Percentiles rank a stretch among this genome's conserved stretches.
These are phyloP conservation scores for Penicillium fimorum DNA, from an alignment of 495 filamentous ascomycete species.

Conservation along the genomic window DNA sequence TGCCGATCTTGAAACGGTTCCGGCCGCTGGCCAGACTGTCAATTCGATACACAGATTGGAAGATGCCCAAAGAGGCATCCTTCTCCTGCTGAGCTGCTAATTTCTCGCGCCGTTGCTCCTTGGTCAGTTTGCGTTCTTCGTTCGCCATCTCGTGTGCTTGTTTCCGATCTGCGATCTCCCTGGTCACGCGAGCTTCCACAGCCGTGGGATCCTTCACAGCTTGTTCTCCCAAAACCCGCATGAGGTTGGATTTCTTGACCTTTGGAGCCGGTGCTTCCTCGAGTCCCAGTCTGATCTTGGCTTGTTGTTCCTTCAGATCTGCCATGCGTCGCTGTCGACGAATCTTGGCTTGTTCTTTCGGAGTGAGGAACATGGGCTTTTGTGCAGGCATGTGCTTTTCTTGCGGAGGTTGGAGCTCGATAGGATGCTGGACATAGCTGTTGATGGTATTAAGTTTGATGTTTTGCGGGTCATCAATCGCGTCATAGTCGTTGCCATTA, in stretches of 20 bases:
- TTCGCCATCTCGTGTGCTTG: constrained; percentile 74
- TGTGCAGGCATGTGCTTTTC: constrained; percentile 74
- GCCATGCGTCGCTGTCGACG: constrained; percentile 88
- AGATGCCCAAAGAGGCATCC: constrained; percentile 82
- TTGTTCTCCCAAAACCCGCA: constrained; percentile 96
- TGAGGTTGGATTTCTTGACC: constrained; percentile 92
- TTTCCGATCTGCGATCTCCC: constrained; percentile 82
- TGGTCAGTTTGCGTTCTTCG: constrained; percentile 84
- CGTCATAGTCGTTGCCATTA: constrained; percentile 67
- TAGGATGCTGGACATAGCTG: constrained; percentile 86
- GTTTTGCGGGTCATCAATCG: constrained; percentile 58
- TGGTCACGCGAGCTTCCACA: constrained; percentile 89
- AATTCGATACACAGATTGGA: constrained; percentile 83
- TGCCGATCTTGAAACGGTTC: constrained; percentile 88
- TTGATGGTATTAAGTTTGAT: constrained; percentile 81
- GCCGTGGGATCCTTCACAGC: constrained; percentile 97
- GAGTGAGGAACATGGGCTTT: constrained; percentile 91
- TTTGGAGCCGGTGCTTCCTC: constrained; percentile 88
- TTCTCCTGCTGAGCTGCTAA: constrained; percentile 77
- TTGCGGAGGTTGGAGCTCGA: constrained; percentile 86
- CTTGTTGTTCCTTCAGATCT: constrained; percentile 91
- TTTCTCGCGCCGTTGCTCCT: constrained; percentile 87
- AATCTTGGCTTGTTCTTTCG: constrained; percentile 86
- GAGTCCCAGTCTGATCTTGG: constrained; percentile 88
- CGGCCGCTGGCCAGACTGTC: constrained; percentile 82